Conservation (phyloP, 2,329 filamentous ascomycete species). For the Fusarium sacchari region DNA sequence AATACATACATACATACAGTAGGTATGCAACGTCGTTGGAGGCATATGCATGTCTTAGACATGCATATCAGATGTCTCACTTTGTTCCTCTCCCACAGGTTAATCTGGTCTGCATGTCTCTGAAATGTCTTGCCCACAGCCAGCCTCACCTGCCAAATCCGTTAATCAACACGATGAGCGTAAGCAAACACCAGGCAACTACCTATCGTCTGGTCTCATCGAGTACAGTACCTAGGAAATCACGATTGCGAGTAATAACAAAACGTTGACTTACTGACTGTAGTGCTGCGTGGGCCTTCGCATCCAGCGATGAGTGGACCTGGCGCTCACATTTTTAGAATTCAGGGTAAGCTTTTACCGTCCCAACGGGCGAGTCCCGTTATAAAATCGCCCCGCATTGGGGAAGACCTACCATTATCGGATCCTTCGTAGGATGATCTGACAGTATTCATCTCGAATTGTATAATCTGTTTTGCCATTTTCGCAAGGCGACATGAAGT, state of each 20-base stretch:
- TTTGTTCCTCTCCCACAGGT: conserved; percentile 49
- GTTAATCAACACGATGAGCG: conserved; percentile 3
- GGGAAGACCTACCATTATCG: conserved; percentile 8
- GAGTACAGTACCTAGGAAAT: not conserved
- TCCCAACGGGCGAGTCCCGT: conserved; percentile 11
- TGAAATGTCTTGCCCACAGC: conserved; percentile 40
- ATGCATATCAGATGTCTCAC: conserved; percentile 52
- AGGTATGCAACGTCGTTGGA: conserved; percentile 36
- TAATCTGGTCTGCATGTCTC: conserved; percentile 44
- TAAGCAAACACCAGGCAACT: conserved; percentile 10
- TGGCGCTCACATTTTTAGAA: conserved; percentile 7
- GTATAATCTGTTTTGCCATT: not conserved
- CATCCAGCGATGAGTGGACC: conserved; percentile 9
- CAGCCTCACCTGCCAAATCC: conserved; percentile 18
- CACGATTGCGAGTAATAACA: not conserved
- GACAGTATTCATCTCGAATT: conserved; percentile 12
- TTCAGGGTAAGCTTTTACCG: not conserved
- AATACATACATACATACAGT: too few relatives aligned
- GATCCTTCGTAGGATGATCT: conserved; percentile 29
- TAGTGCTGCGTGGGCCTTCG: conserved; percentile 9
- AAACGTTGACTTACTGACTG: not conserved
- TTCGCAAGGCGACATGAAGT: conserved; percentile 2
- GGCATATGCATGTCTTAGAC: conserved; percentile 48
- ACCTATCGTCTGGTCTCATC: not conserved
- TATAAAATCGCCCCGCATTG: conserved; percentile 13